A percentile compares a stretch with the other conserved stretches of the same genome.
These are phyloP conservation scores for Taphrina betulina DNA, from an alignment of 1,139 yeast genomes.

Conservation along the genomic window DNA sequence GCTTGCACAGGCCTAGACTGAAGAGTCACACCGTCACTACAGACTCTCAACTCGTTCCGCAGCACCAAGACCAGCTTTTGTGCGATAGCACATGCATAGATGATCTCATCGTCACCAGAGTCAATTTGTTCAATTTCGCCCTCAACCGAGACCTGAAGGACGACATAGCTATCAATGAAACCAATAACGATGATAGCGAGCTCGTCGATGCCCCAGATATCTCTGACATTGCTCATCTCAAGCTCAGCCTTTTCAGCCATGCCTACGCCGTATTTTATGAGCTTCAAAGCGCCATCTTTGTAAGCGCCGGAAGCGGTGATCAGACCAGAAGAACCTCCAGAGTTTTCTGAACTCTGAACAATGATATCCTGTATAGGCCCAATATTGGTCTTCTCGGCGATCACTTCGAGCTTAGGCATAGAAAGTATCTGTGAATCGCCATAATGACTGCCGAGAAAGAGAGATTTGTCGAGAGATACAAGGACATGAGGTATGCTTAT, in stretches of 20 bases:
- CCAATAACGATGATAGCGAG: slow-evolving; percentile 35
- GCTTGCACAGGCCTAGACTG: background rate
- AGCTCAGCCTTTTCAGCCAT: slow-evolving; percentile 35
- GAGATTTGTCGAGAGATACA: slow-evolving; percentile 24
- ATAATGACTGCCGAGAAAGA: slow-evolving; percentile 40
- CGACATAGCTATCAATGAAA: slow-evolving; percentile 36
- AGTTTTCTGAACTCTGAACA: slow-evolving; percentile 30
- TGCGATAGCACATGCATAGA: slow-evolving; percentile 12
- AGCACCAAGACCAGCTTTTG: slow-evolving; percentile 20
- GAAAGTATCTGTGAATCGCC: slow-evolving; percentile 38
- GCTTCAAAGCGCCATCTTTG: slow-evolving; percentile 38
- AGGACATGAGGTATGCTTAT: slow-evolving; percentile 36
- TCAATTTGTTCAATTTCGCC: slow-evolving; percentile 35
- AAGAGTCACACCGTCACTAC: background rate
- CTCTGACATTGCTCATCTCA: slow-evolving; percentile 32
- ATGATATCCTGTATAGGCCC: slow-evolving; percentile 39
- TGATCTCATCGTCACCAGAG: slow-evolving; percentile 34
- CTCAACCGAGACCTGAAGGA: slow-evolving; percentile 33
- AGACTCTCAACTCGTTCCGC: background rate
- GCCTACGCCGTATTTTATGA: slow-evolving; percentile 38
- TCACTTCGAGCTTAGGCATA: slow-evolving; percentile 31
- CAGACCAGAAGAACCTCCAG: slow-evolving; percentile 34
- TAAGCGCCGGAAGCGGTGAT: slow-evolving; percentile 40
- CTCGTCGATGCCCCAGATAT: slow-evolving; percentile 25
- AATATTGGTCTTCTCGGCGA: slow-evolving; percentile 36